A percentile compares a stretch with the other conserved stretches of the same genome.
These are phyloP conservation scores for Echium plantagineum DNA, from an alignment of 257 asterid genomes.

Conservation along the genomic window DNA sequence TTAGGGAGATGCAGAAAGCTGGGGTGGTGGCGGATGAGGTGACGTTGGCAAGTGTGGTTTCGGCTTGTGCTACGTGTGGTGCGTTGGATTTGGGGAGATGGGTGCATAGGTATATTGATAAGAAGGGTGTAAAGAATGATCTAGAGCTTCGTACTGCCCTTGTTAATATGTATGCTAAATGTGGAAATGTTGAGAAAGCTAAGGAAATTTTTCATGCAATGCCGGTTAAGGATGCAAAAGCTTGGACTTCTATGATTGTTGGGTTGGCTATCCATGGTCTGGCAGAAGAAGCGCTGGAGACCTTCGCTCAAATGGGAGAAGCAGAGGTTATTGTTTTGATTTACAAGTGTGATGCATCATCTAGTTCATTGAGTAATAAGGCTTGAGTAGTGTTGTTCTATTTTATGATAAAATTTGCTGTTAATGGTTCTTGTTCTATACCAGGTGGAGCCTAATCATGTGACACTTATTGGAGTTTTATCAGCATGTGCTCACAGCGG, in stretches of 20 bases:
- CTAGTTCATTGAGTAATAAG: not conserved
- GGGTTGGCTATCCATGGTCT: constrained; percentile 57
- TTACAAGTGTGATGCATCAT: not conserved
- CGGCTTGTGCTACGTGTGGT: constrained; percentile 59
- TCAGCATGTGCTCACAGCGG: constrained; percentile 61
- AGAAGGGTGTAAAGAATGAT: constrained; percentile 44
- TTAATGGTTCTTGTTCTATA: constrained; percentile 6
- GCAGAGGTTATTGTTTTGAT: constrained; percentile 7
- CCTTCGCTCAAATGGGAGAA: constrained; percentile 35
- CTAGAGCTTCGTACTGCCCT: constrained; percentile 62
- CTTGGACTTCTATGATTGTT: constrained; percentile 75
- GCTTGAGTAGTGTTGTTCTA: not conserved
- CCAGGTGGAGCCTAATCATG: constrained; percentile 59
- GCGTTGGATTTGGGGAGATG: constrained; percentile 66
- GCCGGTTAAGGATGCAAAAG: constrained; percentile 59
- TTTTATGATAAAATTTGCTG: not conserved
- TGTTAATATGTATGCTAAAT: constrained; percentile 67
- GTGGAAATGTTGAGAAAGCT: constrained; percentile 62
- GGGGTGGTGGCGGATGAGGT: constrained; percentile 61
- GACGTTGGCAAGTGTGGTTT: constrained; percentile 54
- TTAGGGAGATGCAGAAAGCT: constrained; percentile 52
- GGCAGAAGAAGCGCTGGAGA: constrained; percentile 41
- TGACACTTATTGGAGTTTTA: constrained; percentile 46
- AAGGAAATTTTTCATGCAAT: constrained; percentile 44
- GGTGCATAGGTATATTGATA: constrained; percentile 47